Evolutionary conservation across 352 stramenopile species (phyloP).

Genomic region (Phytophthora pinifolia): DNA sequence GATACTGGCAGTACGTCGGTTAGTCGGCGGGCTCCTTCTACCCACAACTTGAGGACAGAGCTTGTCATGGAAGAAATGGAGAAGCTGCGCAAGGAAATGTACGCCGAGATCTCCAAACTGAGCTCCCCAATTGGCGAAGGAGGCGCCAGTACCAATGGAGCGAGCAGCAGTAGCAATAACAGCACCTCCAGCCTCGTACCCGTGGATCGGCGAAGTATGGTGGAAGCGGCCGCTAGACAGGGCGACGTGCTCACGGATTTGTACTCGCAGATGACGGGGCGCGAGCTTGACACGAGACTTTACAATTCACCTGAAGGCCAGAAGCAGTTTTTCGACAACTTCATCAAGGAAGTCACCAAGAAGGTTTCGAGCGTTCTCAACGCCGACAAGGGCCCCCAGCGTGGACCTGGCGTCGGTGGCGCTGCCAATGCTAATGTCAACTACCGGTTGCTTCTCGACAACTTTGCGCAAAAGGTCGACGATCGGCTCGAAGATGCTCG

Average conservation of each 20-base stretch:
- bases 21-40: constrained; percentile 18
- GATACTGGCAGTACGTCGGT: not conserved
- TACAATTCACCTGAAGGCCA: constrained; percentile 43
- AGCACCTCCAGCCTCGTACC: constrained; percentile 23
- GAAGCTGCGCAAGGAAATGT: constrained; percentile 53
- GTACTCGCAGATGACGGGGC: constrained; percentile 57
- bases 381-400: constrained; percentile 35
- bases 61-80: constrained; percentile 45
- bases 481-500: constrained; percentile 63
- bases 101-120: constrained; percentile 55
- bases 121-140: constrained; percentile 18
- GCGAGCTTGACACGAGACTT: constrained; percentile 52
- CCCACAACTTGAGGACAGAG: constrained; percentile 28
- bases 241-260: constrained; percentile 56
- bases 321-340: constrained; percentile 68
- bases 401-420: constrained; percentile 30
- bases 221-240: constrained; percentile 29
- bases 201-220: constrained; percentile 16
- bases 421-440: constrained; percentile 56
- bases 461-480: constrained; percentile 75
- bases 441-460: constrained; percentile 67
- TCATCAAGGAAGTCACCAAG: constrained; percentile 78
- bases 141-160: constrained; percentile 23
- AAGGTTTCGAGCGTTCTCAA: constrained; percentile 68
- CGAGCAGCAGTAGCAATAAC: constrained; percentile 12